Base-by-base conservation (phyloP, 148 eudicot genomes). In the Rhododendron kiyosumense region DNA sequence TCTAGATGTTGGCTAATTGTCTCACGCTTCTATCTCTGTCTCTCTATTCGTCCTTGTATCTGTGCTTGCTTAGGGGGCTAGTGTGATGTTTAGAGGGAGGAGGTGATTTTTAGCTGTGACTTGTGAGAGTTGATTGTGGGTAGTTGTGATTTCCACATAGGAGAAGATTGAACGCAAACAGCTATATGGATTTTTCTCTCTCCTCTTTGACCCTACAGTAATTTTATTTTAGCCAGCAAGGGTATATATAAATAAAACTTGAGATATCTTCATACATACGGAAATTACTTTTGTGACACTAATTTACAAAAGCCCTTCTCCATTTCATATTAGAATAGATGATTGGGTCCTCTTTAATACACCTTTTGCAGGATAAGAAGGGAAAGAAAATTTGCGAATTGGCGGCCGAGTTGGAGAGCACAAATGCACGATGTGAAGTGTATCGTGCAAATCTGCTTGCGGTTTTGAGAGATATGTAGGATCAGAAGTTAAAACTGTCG, bases 401-500 rank as follows among this genome's bases (percentile, higher is more conserved):
- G 87, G 86, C 88, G 71, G 87, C 87, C 3, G 90, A 92, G 78
- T 63, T 92, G 81, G 90, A 91, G 17, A 77, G 82, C 45, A 84
- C 89, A 80, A 92, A 88, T 87, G 86, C 86, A 34, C 82, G 81
- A 80, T 90, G 89, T 83, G 93, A 89, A 83, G 91, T 89, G 22
- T 92, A 92, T 85, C 92, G 92, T 85, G 88, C 92, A 57, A 92
- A 90, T 83, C 89, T 92, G 67, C 89, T 92, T 41, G 88, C 92
- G 51, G 90, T 91, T 69, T 88, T 92, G 59, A 88, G 84, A 85
- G 94, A 92, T 79, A 89, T 91, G 93, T 92, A 92, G 52, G 94
- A 92, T 54, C 89, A 91, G 84, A 92, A 92, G 90, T 79, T 91
- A 49, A 92, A 92, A 88, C 89, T 92, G n/a, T 91, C 92, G 0